A percentile compares a stretch with the other conserved stretches of the same genome.
phyloP scores from a whole-genome alignment of 2,329 filamentous ascomycete species.

The Chalaropsis thielavioides region DNA sequence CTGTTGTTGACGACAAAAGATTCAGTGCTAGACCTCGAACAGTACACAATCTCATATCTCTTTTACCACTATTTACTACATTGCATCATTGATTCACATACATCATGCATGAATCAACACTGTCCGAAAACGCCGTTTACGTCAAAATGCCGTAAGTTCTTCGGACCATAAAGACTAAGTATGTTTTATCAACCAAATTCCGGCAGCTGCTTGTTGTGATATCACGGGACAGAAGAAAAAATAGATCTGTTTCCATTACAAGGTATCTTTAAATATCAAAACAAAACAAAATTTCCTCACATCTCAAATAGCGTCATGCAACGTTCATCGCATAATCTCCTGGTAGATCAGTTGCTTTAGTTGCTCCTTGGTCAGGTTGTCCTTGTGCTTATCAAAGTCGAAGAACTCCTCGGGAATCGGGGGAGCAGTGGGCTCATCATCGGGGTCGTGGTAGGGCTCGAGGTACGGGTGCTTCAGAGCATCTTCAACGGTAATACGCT shows the following conservation, averaged over 20 bases:
- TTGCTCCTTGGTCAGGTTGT: conserved; percentile 95
- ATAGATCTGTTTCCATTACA: conserved; percentile 6
- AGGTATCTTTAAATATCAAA: conserved; percentile 12
- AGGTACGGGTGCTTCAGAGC: conserved; percentile 95
- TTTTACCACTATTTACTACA: no score
- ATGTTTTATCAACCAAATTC: neutral
- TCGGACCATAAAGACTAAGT: no score
- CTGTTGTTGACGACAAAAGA: no score
- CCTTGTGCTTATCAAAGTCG: conserved; percentile 99
- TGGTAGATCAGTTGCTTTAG: conserved; percentile 94
- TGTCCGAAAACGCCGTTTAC: no score
- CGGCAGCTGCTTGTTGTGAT: neutral
- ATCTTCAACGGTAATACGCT: conserved; percentile 96
- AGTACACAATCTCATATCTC: no score
- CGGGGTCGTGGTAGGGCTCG: conserved; percentile 96
- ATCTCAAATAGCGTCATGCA: neutral
- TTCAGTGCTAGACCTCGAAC: no score
- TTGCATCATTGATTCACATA: no score
- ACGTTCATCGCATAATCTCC: conserved; percentile 62
- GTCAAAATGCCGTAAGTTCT: no score
- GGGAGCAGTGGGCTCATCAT: conserved; percentile 91
- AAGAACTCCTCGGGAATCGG: conserved; percentile 99
- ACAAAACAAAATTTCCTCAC: neutral
- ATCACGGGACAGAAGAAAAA: neutral
- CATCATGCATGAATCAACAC: no score